Evolutionary conservation across 129 eudicot genomes (phyloP).

Genomic region (Oenanthe sinensis): DNA sequence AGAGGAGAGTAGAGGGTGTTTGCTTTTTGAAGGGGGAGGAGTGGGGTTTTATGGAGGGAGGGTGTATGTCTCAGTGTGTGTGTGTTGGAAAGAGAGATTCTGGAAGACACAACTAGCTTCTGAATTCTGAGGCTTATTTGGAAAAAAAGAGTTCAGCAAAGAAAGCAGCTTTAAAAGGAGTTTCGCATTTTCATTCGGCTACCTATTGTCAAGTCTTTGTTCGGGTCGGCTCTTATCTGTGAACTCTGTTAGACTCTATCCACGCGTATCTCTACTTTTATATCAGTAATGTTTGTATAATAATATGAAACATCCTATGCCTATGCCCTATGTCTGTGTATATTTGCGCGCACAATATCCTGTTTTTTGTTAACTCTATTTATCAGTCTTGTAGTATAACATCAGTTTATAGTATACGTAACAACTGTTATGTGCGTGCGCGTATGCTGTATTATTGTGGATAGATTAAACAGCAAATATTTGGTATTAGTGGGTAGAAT

Average conservation of each 20-base stretch:
- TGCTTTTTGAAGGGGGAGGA: slow-evolving; percentile 16
- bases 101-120: slow-evolving; percentile 6
- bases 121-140: slow-evolving; percentile 20
- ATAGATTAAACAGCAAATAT: neutral
- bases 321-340: neutral
- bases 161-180: slow-evolving; percentile 28
- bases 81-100: slow-evolving; percentile 13
- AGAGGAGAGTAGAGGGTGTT: neutral
- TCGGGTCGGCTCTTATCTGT: slow-evolving; percentile 30
- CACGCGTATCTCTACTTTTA: slow-evolving; percentile 10
- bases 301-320: neutral
- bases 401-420: neutral
- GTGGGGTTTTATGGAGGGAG: slow-evolving; percentile 34
- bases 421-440: neutral
- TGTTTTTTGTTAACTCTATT: neutral
- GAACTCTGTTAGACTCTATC: neutral
- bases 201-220: slow-evolving; percentile 14
- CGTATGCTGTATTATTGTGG: neutral
- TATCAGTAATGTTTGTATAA: neutral
- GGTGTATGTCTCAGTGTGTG: slow-evolving; percentile 5
- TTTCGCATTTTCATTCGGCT: slow-evolving; percentile 25
- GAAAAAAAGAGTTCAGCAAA: neutral
- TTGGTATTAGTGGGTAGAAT: neutral
- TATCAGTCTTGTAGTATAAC: neutral
- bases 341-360: neutral